Percentiles rank a stretch among this genome's conserved stretches.
Conservation (phyloP, 2,329 filamentous ascomycete genomes). For the Diaporthe eres region DNA sequence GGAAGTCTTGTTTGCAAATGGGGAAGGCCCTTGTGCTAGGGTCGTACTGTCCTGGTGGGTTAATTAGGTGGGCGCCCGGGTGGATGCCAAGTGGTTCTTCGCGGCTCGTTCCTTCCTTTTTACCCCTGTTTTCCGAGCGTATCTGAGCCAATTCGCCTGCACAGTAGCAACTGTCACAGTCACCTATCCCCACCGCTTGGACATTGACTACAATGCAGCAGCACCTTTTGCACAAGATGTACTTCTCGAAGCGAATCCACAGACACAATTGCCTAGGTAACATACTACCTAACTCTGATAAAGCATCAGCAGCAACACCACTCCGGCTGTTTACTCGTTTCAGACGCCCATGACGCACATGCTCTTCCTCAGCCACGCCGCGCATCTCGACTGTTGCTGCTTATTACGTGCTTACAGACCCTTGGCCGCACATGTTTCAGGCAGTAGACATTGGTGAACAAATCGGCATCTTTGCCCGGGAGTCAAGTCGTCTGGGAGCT, state of each 20-base stretch:
- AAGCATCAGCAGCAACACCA: not conserved
- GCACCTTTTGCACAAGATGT: not conserved
- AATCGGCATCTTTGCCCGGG: constrained; percentile 12
- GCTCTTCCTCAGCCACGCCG: not conserved
- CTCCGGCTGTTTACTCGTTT: not conserved
- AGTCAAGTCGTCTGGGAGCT: constrained; percentile 7
- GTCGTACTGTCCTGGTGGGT: constrained; percentile 2
- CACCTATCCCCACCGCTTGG: not conserved
- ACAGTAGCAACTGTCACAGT: not conserved
- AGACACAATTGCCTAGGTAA: too few species aligned
- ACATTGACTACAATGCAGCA: not conserved
- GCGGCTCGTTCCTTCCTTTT: constrained; percentile 28
- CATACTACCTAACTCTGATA: not conserved
- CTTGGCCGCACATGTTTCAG: constrained; percentile 23
- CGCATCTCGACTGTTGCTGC: not conserved
- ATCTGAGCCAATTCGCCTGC: not conserved
- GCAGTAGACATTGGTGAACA: constrained; percentile 5
- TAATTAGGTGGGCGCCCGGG: constrained; percentile 18
- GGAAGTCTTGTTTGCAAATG: constrained; percentile 31
- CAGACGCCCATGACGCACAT: constrained; percentile 1
- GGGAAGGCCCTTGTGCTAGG: constrained; percentile 14
- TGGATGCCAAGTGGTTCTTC: constrained; percentile 7
- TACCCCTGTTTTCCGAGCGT: constrained; percentile 10
- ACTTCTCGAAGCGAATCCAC: too few species aligned
- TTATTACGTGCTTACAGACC: constrained; percentile 4